These are phyloP conservation scores for Ogataea glucozyma DNA, from an alignment of 805 yeast genomes.

Conservation along the genomic window DNA sequence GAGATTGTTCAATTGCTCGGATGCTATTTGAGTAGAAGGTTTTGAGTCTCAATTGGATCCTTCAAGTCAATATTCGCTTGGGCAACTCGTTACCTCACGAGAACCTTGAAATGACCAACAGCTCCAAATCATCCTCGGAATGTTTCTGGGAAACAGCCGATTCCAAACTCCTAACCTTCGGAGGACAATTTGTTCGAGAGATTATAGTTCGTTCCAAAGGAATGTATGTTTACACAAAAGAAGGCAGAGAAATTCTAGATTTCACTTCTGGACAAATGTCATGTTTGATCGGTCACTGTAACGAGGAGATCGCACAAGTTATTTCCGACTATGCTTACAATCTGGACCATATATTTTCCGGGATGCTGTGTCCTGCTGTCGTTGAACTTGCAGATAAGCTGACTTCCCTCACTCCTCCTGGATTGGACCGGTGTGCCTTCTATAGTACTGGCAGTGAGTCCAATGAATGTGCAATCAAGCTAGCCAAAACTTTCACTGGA, in stretches of 20 bases:
- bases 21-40: too few species aligned
- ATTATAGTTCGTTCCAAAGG: slow-evolving; percentile 27
- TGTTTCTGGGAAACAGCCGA: slow-evolving; percentile 23
- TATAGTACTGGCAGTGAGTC: slow-evolving; percentile 37
- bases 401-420: slow-evolving; percentile 25
- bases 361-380: slow-evolving; percentile 33
- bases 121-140: neutral
- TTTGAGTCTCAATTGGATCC: neutral
- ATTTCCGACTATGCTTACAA: slow-evolving; percentile 27
- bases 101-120: neutral
- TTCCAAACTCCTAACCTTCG: slow-evolving; percentile 18
- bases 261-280: slow-evolving; percentile 34
- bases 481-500: slow-evolving; percentile 32
- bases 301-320: slow-evolving; percentile 29
- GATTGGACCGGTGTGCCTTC: slow-evolving; percentile 29
- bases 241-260: slow-evolving; percentile 28
- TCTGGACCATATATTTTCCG: slow-evolving; percentile 29
- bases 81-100: too few species aligned
- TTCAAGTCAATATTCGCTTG: too few species aligned
- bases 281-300: slow-evolving; percentile 32
- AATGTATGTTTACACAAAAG: slow-evolving; percentile 25
- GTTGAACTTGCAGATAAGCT: slow-evolving; percentile 33
- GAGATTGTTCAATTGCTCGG: too few species aligned
- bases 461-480: slow-evolving; percentile 37
- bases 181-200: slow-evolving; percentile 23